A percentile compares a stretch with the other conserved stretches of the same genome.
Conservation (phyloP, 352 stramenopile genomes). For the Pythium phragmiticola region DNA sequence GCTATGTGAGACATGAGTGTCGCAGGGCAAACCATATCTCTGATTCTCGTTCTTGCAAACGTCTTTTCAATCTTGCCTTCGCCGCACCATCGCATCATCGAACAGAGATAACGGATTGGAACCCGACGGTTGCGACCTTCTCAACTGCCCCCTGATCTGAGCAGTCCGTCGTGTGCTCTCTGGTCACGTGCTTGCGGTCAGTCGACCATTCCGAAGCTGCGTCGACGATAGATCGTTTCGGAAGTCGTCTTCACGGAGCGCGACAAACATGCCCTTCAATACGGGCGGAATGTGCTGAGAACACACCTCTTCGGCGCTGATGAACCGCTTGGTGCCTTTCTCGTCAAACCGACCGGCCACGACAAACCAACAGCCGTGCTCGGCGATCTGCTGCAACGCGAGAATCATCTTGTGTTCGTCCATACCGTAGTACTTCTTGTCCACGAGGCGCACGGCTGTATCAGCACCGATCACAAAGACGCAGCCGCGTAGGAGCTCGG, state of each 20-base stretch:
- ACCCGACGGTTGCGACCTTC: too few species aligned
- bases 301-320: slow-evolving; percentile 60
- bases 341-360: slow-evolving; percentile 81
- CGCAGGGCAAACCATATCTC: too few species aligned
- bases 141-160: too few species aligned
- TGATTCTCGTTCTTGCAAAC: too few species aligned
- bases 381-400: slow-evolving; percentile 63
- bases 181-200: too few species aligned
- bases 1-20: too few species aligned
- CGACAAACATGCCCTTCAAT: slow-evolving; percentile 66
- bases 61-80: too few species aligned
- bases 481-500: slow-evolving; percentile 67
- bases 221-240: slow-evolving; percentile 89
- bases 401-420: slow-evolving; percentile 75
- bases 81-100: too few species aligned
- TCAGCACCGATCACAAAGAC: slow-evolving; percentile 89
- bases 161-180: too few species aligned
- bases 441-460: slow-evolving; percentile 82
- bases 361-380: slow-evolving; percentile 75
- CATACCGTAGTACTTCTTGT: slow-evolving; percentile 90
- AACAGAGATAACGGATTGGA: too few species aligned
- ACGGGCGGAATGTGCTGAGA: slow-evolving; percentile 40
- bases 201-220: slow-evolving; percentile 33
- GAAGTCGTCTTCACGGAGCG: slow-evolving; percentile 71
- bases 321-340: slow-evolving; percentile 44